These are phyloP conservation scores for Alternaria angustiovoidea DNA, from an alignment of 2,329 filamentous ascomycete species.

Conservation along the genomic window DNA sequence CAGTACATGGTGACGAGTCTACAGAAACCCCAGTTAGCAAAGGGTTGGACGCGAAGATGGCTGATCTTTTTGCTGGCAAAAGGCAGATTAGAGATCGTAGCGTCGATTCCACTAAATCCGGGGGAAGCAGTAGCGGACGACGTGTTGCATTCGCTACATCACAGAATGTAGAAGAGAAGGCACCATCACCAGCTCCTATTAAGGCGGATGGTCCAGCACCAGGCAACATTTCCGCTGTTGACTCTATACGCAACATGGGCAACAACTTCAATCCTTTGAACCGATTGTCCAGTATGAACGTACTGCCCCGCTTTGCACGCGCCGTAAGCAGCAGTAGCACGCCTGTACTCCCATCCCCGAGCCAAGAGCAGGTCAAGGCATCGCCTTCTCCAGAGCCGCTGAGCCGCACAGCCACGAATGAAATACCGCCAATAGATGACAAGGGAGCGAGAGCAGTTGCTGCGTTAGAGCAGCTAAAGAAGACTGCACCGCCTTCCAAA, in stretches of 20 bases:
- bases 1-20: constrained; percentile 56
- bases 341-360: constrained; percentile 52
- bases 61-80: constrained; percentile 75
- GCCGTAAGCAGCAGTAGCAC: constrained; percentile 54
- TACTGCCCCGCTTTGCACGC: constrained; percentile 78
- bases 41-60: constrained; percentile 65
- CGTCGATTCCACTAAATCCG: constrained; percentile 74
- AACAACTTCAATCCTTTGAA: constrained; percentile 85
- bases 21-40: constrained; percentile 33
- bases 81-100: constrained; percentile 73
- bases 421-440: constrained; percentile 33
- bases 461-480: constrained; percentile 55
- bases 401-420: constrained; percentile 29
- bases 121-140: constrained; percentile 67
- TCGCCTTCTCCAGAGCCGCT: constrained; percentile 31
- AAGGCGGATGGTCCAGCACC: constrained; percentile 39
- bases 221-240: constrained; percentile 68
- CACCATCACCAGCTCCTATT: constrained; percentile 24
- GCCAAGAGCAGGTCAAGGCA: constrained; percentile 40
- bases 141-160: constrained; percentile 60
- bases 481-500: constrained; percentile 57
- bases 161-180: constrained; percentile 34
- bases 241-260: constrained; percentile 82
- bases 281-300: constrained; percentile 75
- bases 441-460: constrained; percentile 53